Conservation (phyloP, 495 filamentous ascomycete species). For the Endocarpon pusillum region DNA sequence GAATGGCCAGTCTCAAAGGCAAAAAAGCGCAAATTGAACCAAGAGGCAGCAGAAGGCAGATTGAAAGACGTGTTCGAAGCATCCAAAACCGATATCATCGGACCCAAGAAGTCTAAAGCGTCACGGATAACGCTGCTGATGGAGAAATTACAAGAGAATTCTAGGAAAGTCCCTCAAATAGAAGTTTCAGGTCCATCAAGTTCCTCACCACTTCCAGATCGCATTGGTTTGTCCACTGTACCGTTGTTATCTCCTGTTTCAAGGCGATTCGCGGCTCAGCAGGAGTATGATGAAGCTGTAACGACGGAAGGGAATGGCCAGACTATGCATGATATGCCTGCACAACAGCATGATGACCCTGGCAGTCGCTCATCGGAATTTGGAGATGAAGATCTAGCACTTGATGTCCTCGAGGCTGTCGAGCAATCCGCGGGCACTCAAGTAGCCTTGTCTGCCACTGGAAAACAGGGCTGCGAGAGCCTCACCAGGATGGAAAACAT, state of each 20-base stretch:
- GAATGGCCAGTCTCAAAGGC: slow-evolving; percentile 37
- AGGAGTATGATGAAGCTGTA: no score
- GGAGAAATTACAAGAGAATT: slow-evolving; percentile 47
- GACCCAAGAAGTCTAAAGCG: slow-evolving; percentile 30
- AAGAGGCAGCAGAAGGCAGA: slow-evolving; percentile 15
- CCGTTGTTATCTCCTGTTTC: not conserved
- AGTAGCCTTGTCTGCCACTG: slow-evolving; percentile 4
- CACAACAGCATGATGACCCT: not conserved
- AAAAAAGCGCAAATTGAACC: slow-evolving; percentile 31
- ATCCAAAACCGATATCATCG: slow-evolving; percentile 34
- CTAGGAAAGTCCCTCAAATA: slow-evolving; percentile 23
- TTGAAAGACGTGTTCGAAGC: slow-evolving; percentile 27
- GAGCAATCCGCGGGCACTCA: slow-evolving; percentile 22
- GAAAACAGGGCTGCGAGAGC: no score
- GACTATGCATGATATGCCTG: no score
- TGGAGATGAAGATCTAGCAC: slow-evolving; percentile 42
- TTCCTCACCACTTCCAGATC: slow-evolving; percentile 37
- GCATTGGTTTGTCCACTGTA: slow-evolving; percentile 16
- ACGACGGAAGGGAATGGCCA: no score
- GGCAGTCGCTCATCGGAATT: slow-evolving; percentile 32
- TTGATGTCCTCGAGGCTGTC: slow-evolving; percentile 32
- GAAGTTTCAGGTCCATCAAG: slow-evolving; percentile 24
- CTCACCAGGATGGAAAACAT: no score
- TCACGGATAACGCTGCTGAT: slow-evolving; percentile 45
- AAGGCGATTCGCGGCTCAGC: no score